Percentiles rank a stretch among this genome's conserved stretches.
Evolutionary conservation across 495 filamentous ascomycete species (phyloP).

Genomic region (Aspergillus indologenus): DNA sequence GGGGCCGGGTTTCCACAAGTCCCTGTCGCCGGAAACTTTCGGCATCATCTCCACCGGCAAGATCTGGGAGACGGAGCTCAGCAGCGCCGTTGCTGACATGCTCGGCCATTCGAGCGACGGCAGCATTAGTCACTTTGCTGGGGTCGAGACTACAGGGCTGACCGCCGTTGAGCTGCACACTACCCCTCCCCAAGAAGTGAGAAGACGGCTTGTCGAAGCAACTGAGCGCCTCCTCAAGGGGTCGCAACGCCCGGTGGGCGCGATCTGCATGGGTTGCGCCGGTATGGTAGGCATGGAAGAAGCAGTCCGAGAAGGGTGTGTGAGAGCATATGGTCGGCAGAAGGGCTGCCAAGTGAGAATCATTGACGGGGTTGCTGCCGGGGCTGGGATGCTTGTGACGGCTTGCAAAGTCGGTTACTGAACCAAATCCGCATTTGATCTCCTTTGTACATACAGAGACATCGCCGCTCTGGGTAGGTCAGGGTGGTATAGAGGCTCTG

Average conservation of each 20-base stretch:
- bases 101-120: slow-evolving; percentile 46
- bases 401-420: slow-evolving; percentile 42
- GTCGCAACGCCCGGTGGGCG: slow-evolving; percentile 38
- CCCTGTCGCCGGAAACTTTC: slow-evolving; percentile 55
- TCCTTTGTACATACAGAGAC: neutral
- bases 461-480: neutral
- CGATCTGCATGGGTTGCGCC: slow-evolving; percentile 73
- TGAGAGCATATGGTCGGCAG: slow-evolving; percentile 58
- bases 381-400: slow-evolving; percentile 61
- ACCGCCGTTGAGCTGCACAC: slow-evolving; percentile 79
- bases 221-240: slow-evolving; percentile 59
- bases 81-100: slow-evolving; percentile 52
- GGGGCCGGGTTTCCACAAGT: slow-evolving; percentile 23
- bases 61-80: slow-evolving; percentile 73
- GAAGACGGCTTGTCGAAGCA: slow-evolving; percentile 63
- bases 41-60: slow-evolving; percentile 88
- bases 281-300: slow-evolving; percentile 90
- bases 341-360: slow-evolving; percentile 62
- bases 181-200: slow-evolving; percentile 60
- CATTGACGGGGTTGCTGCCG: slow-evolving; percentile 82
- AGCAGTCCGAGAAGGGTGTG: slow-evolving; percentile 68
- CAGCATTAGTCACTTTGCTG: slow-evolving; percentile 55
- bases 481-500: neutral
- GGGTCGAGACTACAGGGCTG: slow-evolving; percentile 80
- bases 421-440: slow-evolving; percentile 2